phyloP scores from a whole-genome alignment of 371 early-diverging fungal species.

The Rhizopus arrhizus region DNA sequence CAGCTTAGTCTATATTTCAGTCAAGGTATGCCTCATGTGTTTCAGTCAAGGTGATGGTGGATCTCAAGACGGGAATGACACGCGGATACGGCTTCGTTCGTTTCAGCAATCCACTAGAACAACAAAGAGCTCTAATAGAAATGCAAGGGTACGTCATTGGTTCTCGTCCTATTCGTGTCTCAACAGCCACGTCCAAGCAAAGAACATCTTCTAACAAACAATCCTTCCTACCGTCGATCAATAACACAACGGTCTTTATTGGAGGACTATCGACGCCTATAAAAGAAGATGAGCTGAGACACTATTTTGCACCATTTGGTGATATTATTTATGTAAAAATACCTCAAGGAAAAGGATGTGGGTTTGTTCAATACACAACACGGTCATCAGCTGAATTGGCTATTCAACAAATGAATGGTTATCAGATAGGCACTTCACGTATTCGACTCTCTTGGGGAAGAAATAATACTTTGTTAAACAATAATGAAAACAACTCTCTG shows the following conservation, averaged over 20 bases:
- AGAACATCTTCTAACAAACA: constrained; percentile 22
- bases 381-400: constrained; percentile 84
- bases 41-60: constrained; percentile 77
- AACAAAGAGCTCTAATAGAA: constrained; percentile 68
- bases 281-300: constrained; percentile 78
- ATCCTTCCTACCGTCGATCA: constrained; percentile 12
- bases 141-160: constrained; percentile 73
- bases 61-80: constrained; percentile 65
- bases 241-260: constrained; percentile 86
- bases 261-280: constrained; percentile 80
- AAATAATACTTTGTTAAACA: neutral
- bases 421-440: constrained; percentile 76
- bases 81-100: constrained; percentile 83
- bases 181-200: constrained; percentile 76
- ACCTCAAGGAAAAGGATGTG: constrained; percentile 90
- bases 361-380: constrained; percentile 86
- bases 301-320: constrained; percentile 81
- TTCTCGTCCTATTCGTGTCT: constrained; percentile 80
- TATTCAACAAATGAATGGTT: constrained; percentile 83
- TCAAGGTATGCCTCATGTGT: constrained; percentile 63
- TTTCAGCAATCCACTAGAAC: constrained; percentile 67
- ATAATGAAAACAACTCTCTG: too few relatives aligned
- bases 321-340: constrained; percentile 89
- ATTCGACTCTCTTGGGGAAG: constrained; percentile 89
- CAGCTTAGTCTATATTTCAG: constrained; percentile 45